Base-by-base conservation (phyloP, 176 grass and related monocot species). In the Saccharum spontaneum region DNA sequence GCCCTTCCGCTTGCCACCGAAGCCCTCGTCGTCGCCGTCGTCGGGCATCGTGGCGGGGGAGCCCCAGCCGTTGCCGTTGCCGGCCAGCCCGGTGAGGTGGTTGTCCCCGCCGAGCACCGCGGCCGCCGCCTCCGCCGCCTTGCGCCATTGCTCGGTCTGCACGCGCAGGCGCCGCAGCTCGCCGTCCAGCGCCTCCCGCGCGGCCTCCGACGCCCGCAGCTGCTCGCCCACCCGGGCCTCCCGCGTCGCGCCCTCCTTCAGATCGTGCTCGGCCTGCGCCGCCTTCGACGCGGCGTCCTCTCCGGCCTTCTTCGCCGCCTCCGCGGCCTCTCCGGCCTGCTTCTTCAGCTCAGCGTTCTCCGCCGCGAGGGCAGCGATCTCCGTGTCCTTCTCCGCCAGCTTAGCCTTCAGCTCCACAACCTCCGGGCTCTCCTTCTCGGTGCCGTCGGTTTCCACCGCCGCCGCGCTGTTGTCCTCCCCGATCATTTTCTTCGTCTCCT, bases 131-230 rank as follows among this genome's bases (percentile, higher is more conserved):
- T 98, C 95, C 0, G 95, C 95, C 0, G 95, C 95, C 87, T 98
- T 98, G 54, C 95, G 90, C 95, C 95, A 98, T 14, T 98, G 95
- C 81, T 95, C 93, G 18, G 87, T 95, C 79, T 98, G 95, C 83
- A 98, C 90, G 45, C 87, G 90, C 82, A 98, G 88, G 68, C 91
- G 87, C 62, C 89, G 80, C 95, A 98, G 84, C 88, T 98, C 95
- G 23, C 7, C 83, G 0, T 98, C 93, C 62, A 95, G 79, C 76
- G 77, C 80, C 76, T 89, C 88, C 55, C 90, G 90, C 72, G 87
- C 87, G 11, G 72, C 91, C 57, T 93, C 85, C 36, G 87, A 79
- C 15, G 88, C 85, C 39, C 23, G 66, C 8, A 98, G 91, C 83
- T 86, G 81, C 76, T 90, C 93, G 62, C 78, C 81, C 77, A 69